Percentiles rank a stretch among this genome's conserved stretches.
Evolutionary conservation across 2,329 filamentous ascomycete genomes (phyloP).

Genomic region (Penicillium carneum): DNA sequence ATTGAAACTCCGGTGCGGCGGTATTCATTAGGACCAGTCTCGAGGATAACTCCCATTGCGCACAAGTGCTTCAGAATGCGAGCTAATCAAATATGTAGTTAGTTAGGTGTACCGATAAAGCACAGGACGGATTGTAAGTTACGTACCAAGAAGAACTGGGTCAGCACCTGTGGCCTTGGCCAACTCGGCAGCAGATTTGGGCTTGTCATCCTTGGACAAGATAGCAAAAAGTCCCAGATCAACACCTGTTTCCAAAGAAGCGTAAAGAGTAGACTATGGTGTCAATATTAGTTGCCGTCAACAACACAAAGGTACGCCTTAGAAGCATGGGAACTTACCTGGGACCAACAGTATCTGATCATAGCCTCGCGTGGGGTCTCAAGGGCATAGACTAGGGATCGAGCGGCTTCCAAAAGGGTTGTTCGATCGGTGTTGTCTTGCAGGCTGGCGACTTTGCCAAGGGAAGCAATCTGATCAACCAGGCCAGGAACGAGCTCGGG

Average conservation of each 20-base stretch:
- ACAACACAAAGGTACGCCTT: neutral
- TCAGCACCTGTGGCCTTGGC: conserved; percentile 33
- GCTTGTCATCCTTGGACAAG: conserved; percentile 32
- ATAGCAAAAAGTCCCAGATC: conserved; percentile 35
- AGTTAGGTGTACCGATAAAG: neutral
- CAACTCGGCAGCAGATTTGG: conserved; percentile 34
- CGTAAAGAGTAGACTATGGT: conserved; percentile 21
- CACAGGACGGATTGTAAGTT: neutral
- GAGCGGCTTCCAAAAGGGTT: conserved; percentile 29
- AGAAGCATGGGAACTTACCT: conserved; percentile 8
- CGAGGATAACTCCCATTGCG: conserved; percentile 47
- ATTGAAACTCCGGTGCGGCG: conserved; percentile 43
- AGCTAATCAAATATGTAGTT: conserved; percentile 16
- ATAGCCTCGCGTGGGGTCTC: conserved; percentile 31
- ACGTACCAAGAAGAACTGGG: conserved; percentile 30
- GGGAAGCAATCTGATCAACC: conserved; percentile 22
- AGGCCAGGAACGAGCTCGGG: conserved; percentile 26
- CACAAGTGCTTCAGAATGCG: conserved; percentile 47
- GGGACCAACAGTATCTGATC: conserved; percentile 28
- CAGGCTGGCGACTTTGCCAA: conserved; percentile 9
- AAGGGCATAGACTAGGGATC: conserved; percentile 26
- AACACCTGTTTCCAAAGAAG: conserved; percentile 35
- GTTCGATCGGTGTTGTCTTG: conserved; percentile 22
- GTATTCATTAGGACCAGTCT: conserved; percentile 45
- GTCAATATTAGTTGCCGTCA: neutral